phyloP scores from a whole-genome alignment of 2,329 filamentous ascomycete genomes.

The Tolypocladium nubicola region DNA sequence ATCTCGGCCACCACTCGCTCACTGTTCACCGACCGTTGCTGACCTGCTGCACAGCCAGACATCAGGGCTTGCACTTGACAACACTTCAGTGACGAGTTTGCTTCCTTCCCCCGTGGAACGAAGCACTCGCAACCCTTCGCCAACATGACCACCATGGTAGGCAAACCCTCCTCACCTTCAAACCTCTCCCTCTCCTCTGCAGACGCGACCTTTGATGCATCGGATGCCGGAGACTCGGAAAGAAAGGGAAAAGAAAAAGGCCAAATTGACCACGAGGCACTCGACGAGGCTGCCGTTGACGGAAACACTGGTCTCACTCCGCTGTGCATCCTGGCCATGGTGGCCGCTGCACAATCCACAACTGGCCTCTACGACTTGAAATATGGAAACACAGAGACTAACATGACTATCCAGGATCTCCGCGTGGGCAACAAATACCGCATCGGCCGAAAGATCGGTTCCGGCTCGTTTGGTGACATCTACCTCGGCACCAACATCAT shows the following conservation, averaged over 20 bases:
- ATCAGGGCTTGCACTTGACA: background rate
- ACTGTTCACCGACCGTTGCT: background rate
- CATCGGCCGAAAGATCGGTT: conserved; percentile 98
- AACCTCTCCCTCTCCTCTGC: background rate
- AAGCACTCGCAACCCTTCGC: conserved; percentile 9
- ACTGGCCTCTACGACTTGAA: background rate
- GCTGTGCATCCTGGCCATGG: background rate
- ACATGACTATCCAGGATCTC: conserved; percentile 58
- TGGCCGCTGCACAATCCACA: background rate
- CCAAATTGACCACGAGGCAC: background rate
- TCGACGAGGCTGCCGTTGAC: background rate
- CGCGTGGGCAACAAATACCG: conserved; percentile 99
- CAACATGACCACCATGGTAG: conserved; percentile 43
- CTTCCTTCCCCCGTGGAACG: conserved; percentile 12
- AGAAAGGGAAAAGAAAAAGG: background rate
- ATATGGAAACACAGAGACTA: conserved; percentile 5
- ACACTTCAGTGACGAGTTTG: background rate
- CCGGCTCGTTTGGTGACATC: conserved; percentile 95
- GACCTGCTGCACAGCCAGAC: background rate
- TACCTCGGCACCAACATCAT: conserved; percentile 99
- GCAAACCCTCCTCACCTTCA: conserved; percentile 7
- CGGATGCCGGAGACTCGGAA: background rate
- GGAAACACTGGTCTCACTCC: background rate
- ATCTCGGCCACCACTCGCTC: background rate
- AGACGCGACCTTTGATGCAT: background rate